Percentiles rank a stretch among this genome's conserved stretches.
These are phyloP conservation scores for Fusarium sarcochroum DNA, from an alignment of 2,329 filamentous ascomycete genomes.

Conservation along the genomic window DNA sequence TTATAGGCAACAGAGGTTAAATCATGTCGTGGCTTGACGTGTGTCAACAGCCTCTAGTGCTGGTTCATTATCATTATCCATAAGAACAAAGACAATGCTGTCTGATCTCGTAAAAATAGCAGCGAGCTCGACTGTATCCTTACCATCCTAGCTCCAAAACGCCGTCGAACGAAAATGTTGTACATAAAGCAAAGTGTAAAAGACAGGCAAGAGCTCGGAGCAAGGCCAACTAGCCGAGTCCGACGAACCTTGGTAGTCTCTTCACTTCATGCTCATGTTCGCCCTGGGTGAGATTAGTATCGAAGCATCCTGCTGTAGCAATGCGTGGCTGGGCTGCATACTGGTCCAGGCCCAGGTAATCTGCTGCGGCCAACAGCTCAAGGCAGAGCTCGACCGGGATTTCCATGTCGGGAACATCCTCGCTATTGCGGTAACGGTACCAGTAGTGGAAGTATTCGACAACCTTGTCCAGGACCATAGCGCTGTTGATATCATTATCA, in stretches of 20 bases:
- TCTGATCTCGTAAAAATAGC: not conserved
- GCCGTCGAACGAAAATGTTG: conserved; percentile 14
- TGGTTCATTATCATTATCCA: conserved; percentile 37
- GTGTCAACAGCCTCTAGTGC: conserved; percentile 7
- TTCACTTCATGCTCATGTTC: conserved; percentile 57
- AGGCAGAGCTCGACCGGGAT: conserved; percentile 84
- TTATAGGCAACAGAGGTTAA: not conserved
- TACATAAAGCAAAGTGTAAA: not conserved
- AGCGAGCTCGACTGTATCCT: conserved; percentile 22
- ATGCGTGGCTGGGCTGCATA: conserved; percentile 55
- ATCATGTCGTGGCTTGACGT: conserved; percentile 3
- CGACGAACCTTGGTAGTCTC: not conserved
- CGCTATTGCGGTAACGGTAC: conserved; percentile 77
- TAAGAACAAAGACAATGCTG: conserved; percentile 25
- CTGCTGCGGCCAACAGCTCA: conserved; percentile 82
- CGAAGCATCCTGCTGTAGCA: conserved; percentile 37
- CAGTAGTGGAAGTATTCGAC: conserved; percentile 89
- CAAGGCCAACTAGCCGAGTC: not conserved
- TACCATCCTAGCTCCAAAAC: conserved; percentile 40
- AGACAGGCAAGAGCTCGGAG: not conserved
- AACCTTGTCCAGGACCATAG: conserved; percentile 82
- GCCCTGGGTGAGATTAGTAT: conserved; percentile 54
- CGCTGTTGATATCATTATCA: conserved; percentile 62
- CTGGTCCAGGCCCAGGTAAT: conserved; percentile 79
- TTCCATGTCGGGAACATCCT: conserved; percentile 85